Evolutionary conservation across 768 basidiomycete species (phyloP), one percentile per base, ranked within the genome.

Genomic region (Hygrophoropsis aurantiaca): DNA sequence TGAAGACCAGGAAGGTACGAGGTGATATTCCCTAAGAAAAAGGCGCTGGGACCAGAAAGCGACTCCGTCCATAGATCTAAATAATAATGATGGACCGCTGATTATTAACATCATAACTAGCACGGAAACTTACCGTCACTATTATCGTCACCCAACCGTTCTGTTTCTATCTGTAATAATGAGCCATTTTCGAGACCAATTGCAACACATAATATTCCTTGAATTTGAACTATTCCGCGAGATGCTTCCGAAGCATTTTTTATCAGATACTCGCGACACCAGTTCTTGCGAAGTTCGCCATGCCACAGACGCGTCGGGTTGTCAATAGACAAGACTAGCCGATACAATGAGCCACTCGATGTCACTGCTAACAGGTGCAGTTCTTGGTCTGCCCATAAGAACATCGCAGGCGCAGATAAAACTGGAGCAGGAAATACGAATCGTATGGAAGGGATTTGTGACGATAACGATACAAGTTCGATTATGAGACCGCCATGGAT

Each of bases 341-440:
- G 81, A 63, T 84, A 89, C 13, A 94, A 71, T 8, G 87, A 88
- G 2, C 87, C 88, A 10, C 74, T 69, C 40, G 71, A 64, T 0
- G 89, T 87, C 20, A 87, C 75, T 0, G 79, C 82, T 23, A 92
- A 59, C n/a, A 94, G 63, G 58, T 90, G 86, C 9, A 94, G 64
- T 66, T 74, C 78, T 26, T 66, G 58, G 11, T 65, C 56, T 4
- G 65, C 58, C 43, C 65, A 73, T 15, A 82, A 60, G 57, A 87
- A 78, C 42, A 92, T 59, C 18, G 82, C 77, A 3, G 91, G 90
- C 40, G 75, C 69, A 11, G 84, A 74, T 21, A 89, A 64, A 41
- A 93, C 65, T 30, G 77, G 59, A 9, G 86, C 80, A 30, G 90
- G 89, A 56, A 91, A 90, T 53, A 87, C 74, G 61, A 94, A 81